Evolutionary conservation across 1,284 basidiomycete species (phyloP).

Genomic region (Ceratobasidium sp.): DNA sequence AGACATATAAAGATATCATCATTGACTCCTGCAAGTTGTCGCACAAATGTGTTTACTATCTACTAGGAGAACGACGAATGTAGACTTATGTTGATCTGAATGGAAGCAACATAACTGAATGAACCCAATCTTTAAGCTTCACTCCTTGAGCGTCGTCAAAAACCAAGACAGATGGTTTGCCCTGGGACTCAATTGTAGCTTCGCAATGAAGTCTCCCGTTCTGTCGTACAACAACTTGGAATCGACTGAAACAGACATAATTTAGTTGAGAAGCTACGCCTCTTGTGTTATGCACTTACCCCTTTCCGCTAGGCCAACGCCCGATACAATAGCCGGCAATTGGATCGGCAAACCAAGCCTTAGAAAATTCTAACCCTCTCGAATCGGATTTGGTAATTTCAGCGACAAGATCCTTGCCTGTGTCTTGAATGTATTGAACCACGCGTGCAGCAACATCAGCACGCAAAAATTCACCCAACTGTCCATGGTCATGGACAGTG

Average conservation of each 20-base stretch:
- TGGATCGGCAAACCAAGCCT: slow-evolving; percentile 40
- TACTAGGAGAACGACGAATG: neutral
- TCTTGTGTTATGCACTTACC: slow-evolving; percentile 2
- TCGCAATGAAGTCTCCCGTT: slow-evolving; percentile 24
- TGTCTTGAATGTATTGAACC: slow-evolving; percentile 36
- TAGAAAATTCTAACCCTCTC: slow-evolving; percentile 14
- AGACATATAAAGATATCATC: no score
- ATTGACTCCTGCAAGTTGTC: no score
- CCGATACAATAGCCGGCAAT: slow-evolving; percentile 44
- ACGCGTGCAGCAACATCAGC: slow-evolving; percentile 39
- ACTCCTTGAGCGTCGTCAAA: slow-evolving; percentile 23
- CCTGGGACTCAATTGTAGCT: slow-evolving; percentile 18
- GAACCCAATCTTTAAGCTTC: slow-evolving; percentile 33
- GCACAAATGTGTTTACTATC: neutral
- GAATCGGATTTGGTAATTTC: slow-evolving; percentile 1
- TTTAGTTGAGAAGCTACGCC: neutral
- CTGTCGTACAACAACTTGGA: slow-evolving; percentile 32
- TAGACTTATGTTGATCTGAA: neutral
- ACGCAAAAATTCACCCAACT: slow-evolving; percentile 36
- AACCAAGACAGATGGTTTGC: neutral
- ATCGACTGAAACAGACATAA: neutral
- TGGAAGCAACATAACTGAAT: slow-evolving; percentile 7
- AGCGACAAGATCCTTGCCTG: slow-evolving; percentile 16
- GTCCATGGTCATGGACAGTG: slow-evolving; percentile 59
- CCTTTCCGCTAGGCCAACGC: slow-evolving; percentile 41